Evolutionary conservation across 176 grass and related monocot species (phyloP), one percentile per base, ranked within the genome.

Genomic region (Chloris gayana): DNA sequence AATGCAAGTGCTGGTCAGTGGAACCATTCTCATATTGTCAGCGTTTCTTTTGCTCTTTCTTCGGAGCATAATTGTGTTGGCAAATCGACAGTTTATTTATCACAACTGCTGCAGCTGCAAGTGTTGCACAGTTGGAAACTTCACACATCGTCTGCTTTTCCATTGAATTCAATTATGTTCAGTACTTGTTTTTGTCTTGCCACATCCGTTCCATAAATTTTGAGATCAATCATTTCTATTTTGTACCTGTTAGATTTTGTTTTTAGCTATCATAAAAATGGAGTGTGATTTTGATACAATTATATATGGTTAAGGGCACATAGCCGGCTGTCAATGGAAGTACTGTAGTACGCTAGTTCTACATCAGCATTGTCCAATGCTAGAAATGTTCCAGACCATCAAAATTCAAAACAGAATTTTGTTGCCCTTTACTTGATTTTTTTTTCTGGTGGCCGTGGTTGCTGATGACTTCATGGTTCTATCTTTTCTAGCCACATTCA

Each of bases 21-120:
- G 35, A 58, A 70, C 12, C 24, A 57, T 63, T 39, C 49, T 69
- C 35, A 63, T 30, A 44, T 14, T 67, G 30, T 37, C 44, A 53
- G 44, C 44, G 24, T 26, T 37, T 80, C 44, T 56, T 74, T 14
- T 69, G 34, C 80, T 75, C 27, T 50, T 27, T 14, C 2, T 29
- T 29, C 3, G 14, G 24, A 85, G 42, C 38, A 82, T 89, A 73
- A 89, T 77, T 67, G 64, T 89, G 78, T 18, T 67, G 58, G 50
- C 51, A 69, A 29, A 62, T 67, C 39, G 26, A 25, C 10, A 69
- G 39, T 42, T 75, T 75, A 67, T 49, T 41, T 62, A 15, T 29
- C 62, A 19, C 41, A 35, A 67, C 53, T 29, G 59, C 32, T 67
- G 67, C 53, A 37, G 59, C 32, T 67, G 30, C 34, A 74, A 59